Percentiles rank a stretch among this genome's conserved stretches.
phyloP scores from a whole-genome alignment of 202 grass and related monocot species.

The Brachypodium distachyon region DNA sequence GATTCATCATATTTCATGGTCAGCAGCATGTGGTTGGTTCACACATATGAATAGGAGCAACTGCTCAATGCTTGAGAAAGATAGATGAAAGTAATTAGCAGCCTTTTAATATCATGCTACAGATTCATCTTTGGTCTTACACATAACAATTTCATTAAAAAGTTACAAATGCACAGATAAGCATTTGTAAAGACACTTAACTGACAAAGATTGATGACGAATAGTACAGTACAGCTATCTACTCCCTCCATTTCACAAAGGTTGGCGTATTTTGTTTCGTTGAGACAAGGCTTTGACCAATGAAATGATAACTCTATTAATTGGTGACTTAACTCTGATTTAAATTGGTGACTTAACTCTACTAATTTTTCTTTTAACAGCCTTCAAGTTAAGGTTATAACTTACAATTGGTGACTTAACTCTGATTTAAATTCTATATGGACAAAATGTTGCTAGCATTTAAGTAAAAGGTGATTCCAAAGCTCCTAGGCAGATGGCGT shows the following conservation, averaged over 20 bases:
- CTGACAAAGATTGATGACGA: not conserved
- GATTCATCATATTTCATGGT: not conserved
- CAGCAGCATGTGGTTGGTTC: not conserved
- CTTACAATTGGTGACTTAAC: not conserved
- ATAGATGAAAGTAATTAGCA: constrained; percentile 10
- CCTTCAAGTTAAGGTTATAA: not conserved
- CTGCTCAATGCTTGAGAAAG: too few species aligned
- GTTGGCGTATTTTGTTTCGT: too few species aligned
- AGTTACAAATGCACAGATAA: constrained; percentile 1
- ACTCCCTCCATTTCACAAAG: too few species aligned
- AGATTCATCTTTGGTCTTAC: not conserved
- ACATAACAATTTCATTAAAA: not conserved
- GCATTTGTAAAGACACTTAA: not conserved
- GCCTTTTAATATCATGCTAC: not conserved
- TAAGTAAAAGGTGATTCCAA: not conserved
- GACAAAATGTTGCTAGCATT: not conserved
- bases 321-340: too few species aligned
- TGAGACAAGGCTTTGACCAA: too few species aligned
- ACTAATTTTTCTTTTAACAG: not conserved
- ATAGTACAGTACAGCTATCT: not conserved
- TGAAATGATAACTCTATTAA: too few species aligned
- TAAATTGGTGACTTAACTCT: too few species aligned
- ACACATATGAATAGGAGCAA: not conserved
- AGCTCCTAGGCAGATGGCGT: not conserved
- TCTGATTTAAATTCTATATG: not conserved